Evolutionary conservation across 306 rosid species (phyloP).

Genomic region (Ormosia semicastrata): DNA sequence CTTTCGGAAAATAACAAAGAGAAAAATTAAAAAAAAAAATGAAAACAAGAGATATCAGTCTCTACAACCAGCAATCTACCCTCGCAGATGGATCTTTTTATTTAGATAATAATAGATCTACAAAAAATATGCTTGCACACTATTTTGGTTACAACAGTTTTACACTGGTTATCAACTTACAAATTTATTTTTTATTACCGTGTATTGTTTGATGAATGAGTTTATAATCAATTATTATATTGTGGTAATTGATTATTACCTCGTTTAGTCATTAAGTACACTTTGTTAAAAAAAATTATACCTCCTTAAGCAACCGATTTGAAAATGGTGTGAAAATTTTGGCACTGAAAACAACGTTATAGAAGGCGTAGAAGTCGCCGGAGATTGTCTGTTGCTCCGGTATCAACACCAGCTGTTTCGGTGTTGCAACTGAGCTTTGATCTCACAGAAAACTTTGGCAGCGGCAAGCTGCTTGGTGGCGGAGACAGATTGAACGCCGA

Average conservation of each 20-base stretch:
- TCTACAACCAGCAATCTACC: slow-evolving; percentile 27
- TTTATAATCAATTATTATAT: background rate
- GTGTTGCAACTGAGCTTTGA: slow-evolving; percentile 58
- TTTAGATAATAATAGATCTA: background rate
- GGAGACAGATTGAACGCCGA: slow-evolving; percentile 59
- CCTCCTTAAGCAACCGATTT: background rate
- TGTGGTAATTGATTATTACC: background rate
- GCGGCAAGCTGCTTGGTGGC: slow-evolving; percentile 82
- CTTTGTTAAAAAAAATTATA: background rate
- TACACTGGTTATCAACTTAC: too few relatives aligned
- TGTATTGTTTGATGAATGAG: too few relatives aligned
- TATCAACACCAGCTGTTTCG: slow-evolving; percentile 35
- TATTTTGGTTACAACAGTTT: background rate
- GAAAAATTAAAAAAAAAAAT: too few relatives aligned
- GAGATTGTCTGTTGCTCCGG: slow-evolving; percentile 81
- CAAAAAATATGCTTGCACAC: background rate
- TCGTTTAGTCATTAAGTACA: background rate
- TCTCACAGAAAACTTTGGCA: slow-evolving; percentile 64
- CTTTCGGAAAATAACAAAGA: background rate
- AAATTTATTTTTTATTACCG: too few relatives aligned
- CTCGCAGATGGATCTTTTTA: slow-evolving; percentile 33
- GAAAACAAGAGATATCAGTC: background rate
- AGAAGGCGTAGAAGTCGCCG: slow-evolving; percentile 77
- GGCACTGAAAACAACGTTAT: slow-evolving; percentile 29
- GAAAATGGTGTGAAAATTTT: background rate